Base-by-base conservation (phyloP, 2,329 filamentous ascomycete species). In the Nemania sp. region DNA sequence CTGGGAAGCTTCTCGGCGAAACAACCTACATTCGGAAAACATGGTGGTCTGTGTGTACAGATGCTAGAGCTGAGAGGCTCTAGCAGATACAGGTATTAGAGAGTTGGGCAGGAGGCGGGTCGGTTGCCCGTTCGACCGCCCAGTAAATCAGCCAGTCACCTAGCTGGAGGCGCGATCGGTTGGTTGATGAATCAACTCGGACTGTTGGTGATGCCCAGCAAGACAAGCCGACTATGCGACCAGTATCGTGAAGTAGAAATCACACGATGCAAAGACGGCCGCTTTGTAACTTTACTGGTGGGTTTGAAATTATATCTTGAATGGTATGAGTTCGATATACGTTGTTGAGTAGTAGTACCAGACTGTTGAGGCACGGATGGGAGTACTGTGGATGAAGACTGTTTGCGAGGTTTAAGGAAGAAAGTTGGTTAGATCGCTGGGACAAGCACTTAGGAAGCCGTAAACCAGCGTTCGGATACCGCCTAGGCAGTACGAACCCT, bases 1-100 rank as follows among this genome's bases (percentile, higher is more conserved):
- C n/a, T n/a, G n/a, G n/a, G n/a, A 15, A 17, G 30, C n/a, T 20
- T 40, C 23, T 26, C 23, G 4, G 23, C 20, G n/a, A n/a, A 8
- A 22, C 19, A 23, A 79, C 90, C 76, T 81, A 95, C 91, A 96
- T 86, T 96, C 91, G 53, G 91, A 96, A 76, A 91, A 91, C 88
- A 91, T 91, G 54, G 53, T 65, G 42, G 44, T 48, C 49, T 43
- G 14, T 44, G 36, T 26, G 22, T 12, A 48, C 52, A 23, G 12
- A 49, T 53, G 62, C 64, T 59, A 62, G 65, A 67, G 63, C 64
- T 64, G 66, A 66, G 52, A 61, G 66, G 63, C 63, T 64, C 66
- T 61, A 58, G 65, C 65, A 64, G 62, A 49, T 26, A 24, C 43
- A 45, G 54, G 56, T 30, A 52, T 46, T 44, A 30, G 58, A 56